Percentiles rank a stretch among this genome's conserved stretches.
phyloP scores from a whole-genome alignment of 495 filamentous ascomycete species.

The Trichoderma asperelloides region DNA sequence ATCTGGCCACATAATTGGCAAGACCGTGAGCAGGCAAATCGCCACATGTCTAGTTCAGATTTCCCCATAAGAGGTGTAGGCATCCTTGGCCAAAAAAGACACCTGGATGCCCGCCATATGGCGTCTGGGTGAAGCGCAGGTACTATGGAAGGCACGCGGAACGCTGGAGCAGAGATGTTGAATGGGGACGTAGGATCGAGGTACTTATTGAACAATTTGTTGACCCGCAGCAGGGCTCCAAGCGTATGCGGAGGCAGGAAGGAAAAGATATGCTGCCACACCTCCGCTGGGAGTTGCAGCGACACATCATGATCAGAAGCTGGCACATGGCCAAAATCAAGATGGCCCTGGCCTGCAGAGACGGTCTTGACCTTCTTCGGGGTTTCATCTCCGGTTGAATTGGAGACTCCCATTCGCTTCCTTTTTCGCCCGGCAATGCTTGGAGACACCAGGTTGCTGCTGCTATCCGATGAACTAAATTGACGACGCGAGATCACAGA shows the following conservation, averaged over 20 bases:
- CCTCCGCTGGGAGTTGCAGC: slow-evolving; percentile 32
- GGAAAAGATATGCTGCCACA: slow-evolving; percentile 49
- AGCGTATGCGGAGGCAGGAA: slow-evolving; percentile 42
- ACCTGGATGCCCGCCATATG: slow-evolving; percentile 53
- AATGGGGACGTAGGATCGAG: slow-evolving; percentile 35
- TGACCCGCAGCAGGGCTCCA: slow-evolving; percentile 41
- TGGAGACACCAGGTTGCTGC: neutral
- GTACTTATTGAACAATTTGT: slow-evolving; percentile 43
- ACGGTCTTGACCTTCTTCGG: neutral
- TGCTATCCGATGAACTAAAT: neutral
- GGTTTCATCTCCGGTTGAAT: neutral
- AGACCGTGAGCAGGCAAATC: slow-evolving; percentile 38
- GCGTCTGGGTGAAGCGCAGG: slow-evolving; percentile 35
- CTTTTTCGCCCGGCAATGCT: neutral
- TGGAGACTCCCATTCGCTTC: neutral
- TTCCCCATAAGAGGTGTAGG: slow-evolving; percentile 45
- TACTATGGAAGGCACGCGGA: slow-evolving; percentile 8
- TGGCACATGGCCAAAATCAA: neutral
- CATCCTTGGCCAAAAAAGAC: slow-evolving; percentile 44
- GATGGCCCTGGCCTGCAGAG: neutral
- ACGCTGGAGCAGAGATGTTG: slow-evolving; percentile 18
- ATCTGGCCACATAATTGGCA: slow-evolving; percentile 47
- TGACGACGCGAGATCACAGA: neutral
- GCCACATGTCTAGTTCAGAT: slow-evolving; percentile 57
- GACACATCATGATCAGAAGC: neutral